A percentile compares a stretch with the other conserved stretches of the same genome.
These are phyloP conservation scores for Narthecium ossifragum DNA, from an alignment of 106 monocot species.

Conservation along the genomic window DNA sequence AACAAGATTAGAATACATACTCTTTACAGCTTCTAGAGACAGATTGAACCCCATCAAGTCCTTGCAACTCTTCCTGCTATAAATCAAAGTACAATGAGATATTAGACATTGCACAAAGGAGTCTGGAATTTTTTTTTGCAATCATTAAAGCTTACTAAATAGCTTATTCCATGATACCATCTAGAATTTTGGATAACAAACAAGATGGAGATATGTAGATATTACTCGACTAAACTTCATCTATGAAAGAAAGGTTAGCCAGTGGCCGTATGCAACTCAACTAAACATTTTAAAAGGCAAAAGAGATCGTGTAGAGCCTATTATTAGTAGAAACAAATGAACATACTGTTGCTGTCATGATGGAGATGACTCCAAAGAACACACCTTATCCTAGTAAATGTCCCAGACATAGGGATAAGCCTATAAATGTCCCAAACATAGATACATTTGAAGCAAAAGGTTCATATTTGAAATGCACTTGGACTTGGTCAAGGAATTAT, in stretches of 20 bases:
- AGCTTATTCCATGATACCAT: too few species aligned
- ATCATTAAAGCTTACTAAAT: too few species aligned
- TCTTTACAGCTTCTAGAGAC: slow-evolving; percentile 81
- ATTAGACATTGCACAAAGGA: not conserved
- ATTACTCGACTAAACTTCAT: not conserved
- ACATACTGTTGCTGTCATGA: too few species aligned
- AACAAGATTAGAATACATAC: slow-evolving; percentile 30
- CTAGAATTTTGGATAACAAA: not conserved
- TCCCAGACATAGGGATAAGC: not conserved
- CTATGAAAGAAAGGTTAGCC: not conserved
- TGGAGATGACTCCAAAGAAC: not conserved
- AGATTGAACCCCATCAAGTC: slow-evolving; percentile 59
- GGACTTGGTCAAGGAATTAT: too few species aligned
- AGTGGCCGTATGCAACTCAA: not conserved
- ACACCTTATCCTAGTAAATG: not conserved
- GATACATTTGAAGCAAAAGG: not conserved
- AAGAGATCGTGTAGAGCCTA: too few species aligned
- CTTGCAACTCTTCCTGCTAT: slow-evolving; percentile 64
- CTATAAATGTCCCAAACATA: not conserved
- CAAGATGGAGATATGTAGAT: not conserved
- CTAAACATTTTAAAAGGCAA: too few species aligned
- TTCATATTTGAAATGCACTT: too few species aligned
- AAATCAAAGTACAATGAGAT: slow-evolving; percentile 16
- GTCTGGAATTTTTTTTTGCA: not conserved
- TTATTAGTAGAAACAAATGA: too few species aligned